Base-by-base conservation (phyloP, 495 filamentous ascomycete genomes). In the Tuber aestivum region DNA sequence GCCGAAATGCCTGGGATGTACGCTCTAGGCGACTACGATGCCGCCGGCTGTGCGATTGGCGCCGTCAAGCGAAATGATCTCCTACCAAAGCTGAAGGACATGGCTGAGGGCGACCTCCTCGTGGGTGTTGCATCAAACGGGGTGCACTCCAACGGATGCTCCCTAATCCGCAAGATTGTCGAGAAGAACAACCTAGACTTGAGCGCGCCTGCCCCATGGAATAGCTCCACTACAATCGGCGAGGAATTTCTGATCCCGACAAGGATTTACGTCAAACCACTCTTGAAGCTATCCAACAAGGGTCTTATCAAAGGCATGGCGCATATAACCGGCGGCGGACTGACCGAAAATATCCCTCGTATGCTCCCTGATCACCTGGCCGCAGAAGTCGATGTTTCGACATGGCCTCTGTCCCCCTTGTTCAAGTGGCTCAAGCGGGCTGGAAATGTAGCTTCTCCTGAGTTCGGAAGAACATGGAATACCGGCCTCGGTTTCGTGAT, bases 1-100 rank as follows among this genome's bases (percentile, higher is more conserved):
- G 95, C 95, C 14, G 95, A 98, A 85, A 97, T 99, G 95, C 94
- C 94, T 9, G 94, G 93, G 69, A 90, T 97, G 84, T 97, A 97
- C 85, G 84, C 89, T 10, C 88, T 87, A 40, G 90, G 92, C 50
- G 91, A 94, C 77, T 98, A 97, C 84, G 94, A 97, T 80, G 93
- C 94, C 21, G 94, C 92, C 32, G 95, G 96, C 76, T 90, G 91
- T 42, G 93, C 94, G 27, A 90, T 94, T 72, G 95, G 95, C 69
- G 92, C 93, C 71, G 92, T 98, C 84, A 82, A 85, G 21, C 84
- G 89, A n/a, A 87, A 86, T 5, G 86, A 88, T 75, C 87, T 94
- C 65, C 88, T 98, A 45, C 95, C 95, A 0, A 86, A 91, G 79
- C 93, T 88, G 74, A 86, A 88, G 9, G 86, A 86, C 73, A 99